Evolutionary conservation across 2,329 filamentous ascomycete species (phyloP), one percentile per base, ranked within the genome.

Genomic region (Alternaria panax): DNA sequence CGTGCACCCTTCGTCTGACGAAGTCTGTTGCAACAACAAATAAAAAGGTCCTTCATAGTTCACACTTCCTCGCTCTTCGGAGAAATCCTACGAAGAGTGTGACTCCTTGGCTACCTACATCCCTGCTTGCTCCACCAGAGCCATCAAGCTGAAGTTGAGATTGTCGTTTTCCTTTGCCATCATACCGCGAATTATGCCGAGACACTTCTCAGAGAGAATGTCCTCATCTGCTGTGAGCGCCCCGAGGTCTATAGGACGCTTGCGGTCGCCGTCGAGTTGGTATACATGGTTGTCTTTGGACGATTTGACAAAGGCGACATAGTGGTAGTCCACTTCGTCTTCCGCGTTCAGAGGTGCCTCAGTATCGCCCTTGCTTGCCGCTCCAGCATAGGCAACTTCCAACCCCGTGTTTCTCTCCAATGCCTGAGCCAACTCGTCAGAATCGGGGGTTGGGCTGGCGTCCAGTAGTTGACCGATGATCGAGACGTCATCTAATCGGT

Each of bases 81-180:
- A 71, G 60, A 69, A 43, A 57, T 71, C 69, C 80, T 73, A 80
- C 75, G 76, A 76, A 77, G 76, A 80, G 80, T 80, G 80, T 82
- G 82, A 83, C 82, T 84, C 82, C 82, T 80, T 80, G 80, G 73
- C 78, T 78, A 81, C 81, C 81, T 78, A 84, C 81, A 83, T 79
- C 7, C 16, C 42, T 22, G 20, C 50, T 18, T 40, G 48, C 5
- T 60, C 46, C 7, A 69, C 68, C 34, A 76, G 59, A 38, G 74
- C 73, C 70, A 75, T 75, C 16, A 77, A 59, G 57, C 65, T 74
- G 59, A 75, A 75, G 41, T 66, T 66, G 11, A 67, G 5, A 41
- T 70, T 73, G 18, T 64, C 60, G 5, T 56, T 51, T 24, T 66
- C 64, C 5, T 41, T 51, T 5, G 46, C 47, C 27, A 75, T 65